phyloP scores from a whole-genome alignment of 2,329 filamentous ascomycete genomes.

The Penicillium sp. region DNA sequence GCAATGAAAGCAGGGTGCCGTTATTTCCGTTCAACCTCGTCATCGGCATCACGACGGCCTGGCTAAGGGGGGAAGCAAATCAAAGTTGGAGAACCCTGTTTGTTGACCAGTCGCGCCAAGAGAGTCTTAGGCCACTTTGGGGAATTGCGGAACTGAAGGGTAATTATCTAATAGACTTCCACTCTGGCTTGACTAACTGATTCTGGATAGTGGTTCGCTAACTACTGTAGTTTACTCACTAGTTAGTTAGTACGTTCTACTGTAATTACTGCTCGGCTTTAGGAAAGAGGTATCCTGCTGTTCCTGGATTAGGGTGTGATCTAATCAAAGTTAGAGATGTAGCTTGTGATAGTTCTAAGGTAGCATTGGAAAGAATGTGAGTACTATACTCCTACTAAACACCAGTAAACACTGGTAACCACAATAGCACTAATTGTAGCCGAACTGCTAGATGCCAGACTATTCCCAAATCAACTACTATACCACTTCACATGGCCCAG shows the following conservation, averaged over 20 bases:
- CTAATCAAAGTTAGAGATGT: neutral
- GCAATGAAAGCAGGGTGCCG: no score
- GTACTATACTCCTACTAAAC: neutral
- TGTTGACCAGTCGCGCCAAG: neutral
- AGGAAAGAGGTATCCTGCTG: neutral
- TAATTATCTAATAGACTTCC: constrained; percentile 2
- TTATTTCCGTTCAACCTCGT: neutral
- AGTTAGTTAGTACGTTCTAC: neutral
- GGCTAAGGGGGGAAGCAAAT: neutral
- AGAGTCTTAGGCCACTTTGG: neutral
- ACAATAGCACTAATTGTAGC: no score
- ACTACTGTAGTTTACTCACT: no score
- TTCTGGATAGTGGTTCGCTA: neutral
- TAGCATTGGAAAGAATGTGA: neutral
- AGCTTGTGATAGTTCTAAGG: neutral
- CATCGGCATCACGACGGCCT: neutral
- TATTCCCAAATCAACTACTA: neutral
- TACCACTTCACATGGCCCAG: neutral
- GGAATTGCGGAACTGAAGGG: neutral
- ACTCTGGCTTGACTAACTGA: neutral
- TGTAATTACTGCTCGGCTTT: neutral
- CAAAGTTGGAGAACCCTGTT: neutral
- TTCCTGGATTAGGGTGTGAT: neutral
- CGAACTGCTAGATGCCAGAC: neutral
- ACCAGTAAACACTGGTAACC: neutral